Base-by-base conservation (phyloP, 2,329 filamentous ascomycete genomes). In the Fusarium sp. region DNA sequence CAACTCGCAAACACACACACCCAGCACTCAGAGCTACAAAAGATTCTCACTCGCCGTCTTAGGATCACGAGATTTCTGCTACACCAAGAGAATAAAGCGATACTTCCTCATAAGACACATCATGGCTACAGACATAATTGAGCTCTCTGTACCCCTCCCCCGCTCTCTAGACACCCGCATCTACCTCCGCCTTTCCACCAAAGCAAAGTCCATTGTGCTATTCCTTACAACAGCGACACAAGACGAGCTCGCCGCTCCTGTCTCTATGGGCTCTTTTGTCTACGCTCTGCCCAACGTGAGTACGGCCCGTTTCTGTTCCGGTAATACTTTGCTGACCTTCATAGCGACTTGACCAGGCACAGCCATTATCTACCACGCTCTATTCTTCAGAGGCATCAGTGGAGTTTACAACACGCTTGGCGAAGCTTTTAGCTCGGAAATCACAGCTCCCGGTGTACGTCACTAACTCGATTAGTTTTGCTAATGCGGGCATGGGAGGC, bases 281-380 rank as follows among this genome's bases (percentile, higher is more conserved):
- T 98, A 98, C 81, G 94, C 95, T 6, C 90, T 99, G 81, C 96
- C 96, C 22, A 93, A 98, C 84, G 96, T 98, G 85, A 77, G 85
- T 81, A 20, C 56, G 20, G 68, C 42, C 35, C 38, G 47, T 44
- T 66, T 47, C 33, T 63, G n/a, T 55, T n/a, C 31, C 28, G 28
- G 58, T 72, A 38, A 45, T 57, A 59, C 35, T 41, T 58, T 59
- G 44, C 71, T 77, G 38, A 73, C 57, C 41, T 69, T 31, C 13
- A 22, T 76, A 90, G 87, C 84, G 82, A 80, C 86, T 87, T 78
- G 85, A 89, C 69, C 82, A 89, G 72, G 82, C 83, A 74, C 88
- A 94, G 81, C 88, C 93, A 73, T 83, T 97, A 74, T 92, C 91
- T 65, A 98, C 96, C 3, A 88, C 93, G 4, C 88, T 99, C 42